Evolutionary conservation across 768 basidiomycete species (phyloP).

Genomic region (Phallus indusiatus): DNA sequence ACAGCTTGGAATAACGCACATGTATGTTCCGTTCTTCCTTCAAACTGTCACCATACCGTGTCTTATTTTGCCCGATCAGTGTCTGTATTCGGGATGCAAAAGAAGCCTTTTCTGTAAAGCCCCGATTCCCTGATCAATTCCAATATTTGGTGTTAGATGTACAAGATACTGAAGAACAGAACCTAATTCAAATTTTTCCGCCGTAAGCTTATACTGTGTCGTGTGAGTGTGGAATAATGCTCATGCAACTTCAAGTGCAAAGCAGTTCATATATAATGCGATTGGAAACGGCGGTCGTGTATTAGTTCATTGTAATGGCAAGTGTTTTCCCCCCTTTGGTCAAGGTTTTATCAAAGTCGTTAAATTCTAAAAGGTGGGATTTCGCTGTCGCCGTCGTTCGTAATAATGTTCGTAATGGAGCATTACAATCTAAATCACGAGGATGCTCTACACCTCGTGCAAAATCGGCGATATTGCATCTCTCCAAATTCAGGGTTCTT

Average conservation of each 20-base stretch:
- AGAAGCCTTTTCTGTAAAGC: conserved; percentile 82
- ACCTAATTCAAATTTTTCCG: conserved; percentile 87
- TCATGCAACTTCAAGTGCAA: conserved; percentile 42
- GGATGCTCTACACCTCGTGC: conserved; percentile 80
- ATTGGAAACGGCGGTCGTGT: conserved; percentile 62
- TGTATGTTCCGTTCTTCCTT: conserved; percentile 35
- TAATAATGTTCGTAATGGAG: conserved; percentile 92
- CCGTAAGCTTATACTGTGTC: conserved; percentile 34
- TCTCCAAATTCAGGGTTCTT: conserved; percentile 88
- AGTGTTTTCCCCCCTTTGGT: conserved; percentile 13
- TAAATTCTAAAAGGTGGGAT: conserved; percentile 49
- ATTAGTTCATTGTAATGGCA: conserved; percentile 85
- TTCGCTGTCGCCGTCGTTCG: conserved; percentile 78
- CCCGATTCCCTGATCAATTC: conserved; percentile 76
- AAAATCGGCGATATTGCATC: conserved; percentile 88
- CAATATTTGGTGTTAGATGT: conserved; percentile 76
- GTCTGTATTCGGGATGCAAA: conserved; percentile 85
- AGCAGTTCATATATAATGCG: conserved; percentile 64
- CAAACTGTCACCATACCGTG: not conserved
- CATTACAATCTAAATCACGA: conserved; percentile 75
- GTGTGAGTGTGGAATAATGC: not conserved
- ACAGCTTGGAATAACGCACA: conserved; percentile 67
- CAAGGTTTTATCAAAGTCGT: not conserved
- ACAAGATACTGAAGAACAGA: conserved; percentile 90
- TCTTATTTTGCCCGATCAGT: conserved; percentile 27